Evolutionary conservation across 2,329 filamentous ascomycete genomes (phyloP).

Genomic region (Ambrosiella xylebori): DNA sequence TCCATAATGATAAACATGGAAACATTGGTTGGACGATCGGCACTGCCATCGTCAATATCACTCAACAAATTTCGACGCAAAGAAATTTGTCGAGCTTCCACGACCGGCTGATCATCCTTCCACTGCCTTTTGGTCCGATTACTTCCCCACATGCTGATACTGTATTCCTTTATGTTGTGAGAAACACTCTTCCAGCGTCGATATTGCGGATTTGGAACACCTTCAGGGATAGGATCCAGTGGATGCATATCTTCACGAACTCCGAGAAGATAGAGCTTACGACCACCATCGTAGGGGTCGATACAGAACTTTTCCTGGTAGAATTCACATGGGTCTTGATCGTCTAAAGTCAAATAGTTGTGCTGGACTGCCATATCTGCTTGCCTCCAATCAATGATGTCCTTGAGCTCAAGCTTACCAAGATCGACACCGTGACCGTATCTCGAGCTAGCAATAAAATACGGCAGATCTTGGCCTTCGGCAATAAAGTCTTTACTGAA

Average conservation of each 20-base stretch:
- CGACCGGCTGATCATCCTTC: constrained; percentile 59
- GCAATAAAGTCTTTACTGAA: constrained; percentile 76
- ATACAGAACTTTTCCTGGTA: constrained; percentile 36
- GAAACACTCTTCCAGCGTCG: constrained; percentile 24
- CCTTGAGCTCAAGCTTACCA: neutral
- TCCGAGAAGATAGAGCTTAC: constrained; percentile 39
- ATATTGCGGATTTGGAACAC: constrained; percentile 31
- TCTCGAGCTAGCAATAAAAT: constrained; percentile 55
- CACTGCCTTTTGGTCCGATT: constrained; percentile 33
- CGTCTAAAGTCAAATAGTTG: constrained; percentile 20
- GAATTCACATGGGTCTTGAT: constrained; percentile 29
- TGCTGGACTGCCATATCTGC: constrained; percentile 25
- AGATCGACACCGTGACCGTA: constrained; percentile 15
- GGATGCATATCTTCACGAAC: constrained; percentile 42
- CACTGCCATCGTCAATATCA: constrained; percentile 37
- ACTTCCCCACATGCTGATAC: constrained; percentile 55
- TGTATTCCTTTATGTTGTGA: constrained; percentile 65
- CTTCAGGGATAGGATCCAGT: constrained; percentile 44
- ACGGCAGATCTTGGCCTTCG: constrained; percentile 49
- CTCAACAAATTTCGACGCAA: constrained; percentile 75
- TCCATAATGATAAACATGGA: constrained; percentile 51
- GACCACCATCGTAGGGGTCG: constrained; percentile 44
- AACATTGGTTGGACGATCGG: constrained; percentile 20
- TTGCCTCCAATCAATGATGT: constrained; percentile 44
- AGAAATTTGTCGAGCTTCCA: constrained; percentile 55